Evolutionary conservation across 306 rosid genomes (phyloP).

Genomic region (Vigna nakashimae): DNA sequence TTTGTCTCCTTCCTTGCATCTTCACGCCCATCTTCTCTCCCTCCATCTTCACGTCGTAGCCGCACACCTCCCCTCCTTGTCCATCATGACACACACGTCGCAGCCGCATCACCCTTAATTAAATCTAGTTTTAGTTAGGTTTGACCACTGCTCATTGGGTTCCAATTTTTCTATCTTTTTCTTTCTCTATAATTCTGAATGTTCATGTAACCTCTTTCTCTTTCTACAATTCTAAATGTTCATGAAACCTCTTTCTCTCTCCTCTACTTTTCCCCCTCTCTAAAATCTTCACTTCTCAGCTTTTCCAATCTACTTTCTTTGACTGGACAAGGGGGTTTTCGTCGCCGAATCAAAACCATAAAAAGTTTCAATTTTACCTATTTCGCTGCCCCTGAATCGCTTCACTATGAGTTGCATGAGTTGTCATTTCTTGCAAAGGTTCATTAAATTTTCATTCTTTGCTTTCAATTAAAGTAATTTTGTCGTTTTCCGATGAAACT

Average conservation of each 20-base stretch:
- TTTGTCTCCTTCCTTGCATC: too few relatives aligned
- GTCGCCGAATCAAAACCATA: constrained; percentile 58
- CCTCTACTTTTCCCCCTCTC: constrained; percentile 45
- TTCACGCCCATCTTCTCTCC: too few relatives aligned
- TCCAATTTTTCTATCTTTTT: constrained; percentile 46
- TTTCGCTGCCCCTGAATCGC: constrained; percentile 42
- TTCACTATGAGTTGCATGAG: constrained; percentile 53
- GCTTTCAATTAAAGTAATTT: constrained; percentile 24
- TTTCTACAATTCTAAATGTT: constrained; percentile 44
- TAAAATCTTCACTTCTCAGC: constrained; percentile 51
- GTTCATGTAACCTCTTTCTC: constrained; percentile 14
- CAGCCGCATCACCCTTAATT: constrained; percentile 3
- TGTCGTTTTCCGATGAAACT: constrained; percentile 30
- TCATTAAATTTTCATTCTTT: constrained; percentile 27
- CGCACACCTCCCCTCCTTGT: too few relatives aligned
- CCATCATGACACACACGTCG: too few relatives aligned
- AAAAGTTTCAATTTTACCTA: constrained; percentile 46
- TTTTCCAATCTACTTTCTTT: constrained; percentile 79
- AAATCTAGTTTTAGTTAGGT: constrained; percentile 68
- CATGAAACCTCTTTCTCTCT: constrained; percentile 29
- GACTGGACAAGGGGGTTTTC: constrained; percentile 57
- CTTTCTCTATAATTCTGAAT: too few relatives aligned
- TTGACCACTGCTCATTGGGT: constrained; percentile 85
- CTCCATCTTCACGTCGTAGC: too few relatives aligned
- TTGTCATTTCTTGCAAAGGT: constrained; percentile 50